Conservation (phyloP, 768 basidiomycete genomes). For the Rubroboletus pulcherrimus region DNA sequence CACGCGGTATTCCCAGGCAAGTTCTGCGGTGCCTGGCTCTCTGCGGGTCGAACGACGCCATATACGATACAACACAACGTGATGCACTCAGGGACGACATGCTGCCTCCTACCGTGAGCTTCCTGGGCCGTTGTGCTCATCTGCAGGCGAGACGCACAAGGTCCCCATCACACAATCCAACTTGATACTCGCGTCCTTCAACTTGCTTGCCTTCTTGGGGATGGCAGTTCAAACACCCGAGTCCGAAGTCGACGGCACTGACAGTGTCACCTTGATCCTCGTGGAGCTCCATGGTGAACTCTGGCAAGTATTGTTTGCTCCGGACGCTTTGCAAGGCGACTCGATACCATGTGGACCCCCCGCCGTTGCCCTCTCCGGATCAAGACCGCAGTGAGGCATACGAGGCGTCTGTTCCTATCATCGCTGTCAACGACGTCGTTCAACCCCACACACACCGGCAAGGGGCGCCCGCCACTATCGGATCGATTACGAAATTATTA, state of each 20-base stretch:
- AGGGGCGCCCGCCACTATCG: no score
- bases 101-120: no score
- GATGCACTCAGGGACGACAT: no score
- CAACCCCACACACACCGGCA: no score
- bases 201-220: background rate
- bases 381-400: background rate
- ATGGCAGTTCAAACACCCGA: background rate
- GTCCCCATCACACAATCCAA: background rate
- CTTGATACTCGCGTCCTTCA: background rate
- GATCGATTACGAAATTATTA: no score
- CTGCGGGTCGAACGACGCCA: background rate
- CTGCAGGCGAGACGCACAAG: background rate
- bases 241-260: background rate
- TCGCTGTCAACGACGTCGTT: no score
- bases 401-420: no score
- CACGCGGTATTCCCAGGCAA: background rate
- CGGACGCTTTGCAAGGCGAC: background rate
- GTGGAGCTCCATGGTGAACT: background rate
- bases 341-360: no score
- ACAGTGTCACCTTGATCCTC: background rate
- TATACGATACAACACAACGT: background rate
- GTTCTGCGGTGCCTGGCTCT: no score
- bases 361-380: no score
- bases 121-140: background rate
- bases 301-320: background rate